These are phyloP conservation scores for Spergularia bocconei DNA, from an alignment of 148 eudicot genomes.

Conservation along the genomic window DNA sequence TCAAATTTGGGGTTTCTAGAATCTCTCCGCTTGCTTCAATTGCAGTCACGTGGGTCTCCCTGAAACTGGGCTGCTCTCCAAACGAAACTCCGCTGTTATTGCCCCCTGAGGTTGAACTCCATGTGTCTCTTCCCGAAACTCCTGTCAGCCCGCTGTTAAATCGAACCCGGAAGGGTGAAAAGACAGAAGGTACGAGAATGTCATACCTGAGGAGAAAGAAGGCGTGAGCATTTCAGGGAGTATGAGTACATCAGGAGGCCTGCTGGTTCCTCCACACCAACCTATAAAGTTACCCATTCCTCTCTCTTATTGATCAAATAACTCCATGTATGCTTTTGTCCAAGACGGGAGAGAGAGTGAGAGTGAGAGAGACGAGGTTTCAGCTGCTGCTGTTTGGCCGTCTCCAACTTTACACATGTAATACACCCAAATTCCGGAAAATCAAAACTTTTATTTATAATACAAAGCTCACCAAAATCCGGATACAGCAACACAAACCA, in stretches of 20 bases:
- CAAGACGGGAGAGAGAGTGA: background rate
- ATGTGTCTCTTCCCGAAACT: conserved; percentile 32
- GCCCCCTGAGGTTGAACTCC: conserved; percentile 36
- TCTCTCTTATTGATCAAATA: background rate
- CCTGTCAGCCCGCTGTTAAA: conserved; percentile 33
- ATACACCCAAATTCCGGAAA: too few relatives aligned
- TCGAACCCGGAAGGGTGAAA: background rate
- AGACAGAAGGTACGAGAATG: too few relatives aligned
- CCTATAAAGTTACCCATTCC: conserved; percentile 22
- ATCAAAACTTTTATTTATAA: too few relatives aligned
- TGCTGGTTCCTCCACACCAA: conserved; percentile 15
- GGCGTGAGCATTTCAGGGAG: conserved; percentile 11
- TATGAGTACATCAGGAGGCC: background rate
- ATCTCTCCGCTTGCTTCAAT: conserved; percentile 27
- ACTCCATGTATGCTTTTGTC: background rate
- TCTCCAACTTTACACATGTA: too few relatives aligned
- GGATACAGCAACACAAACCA: too few relatives aligned
- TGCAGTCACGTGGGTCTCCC: conserved; percentile 1
- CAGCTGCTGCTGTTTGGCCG: too few relatives aligned
- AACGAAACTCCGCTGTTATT: conserved; percentile 34
- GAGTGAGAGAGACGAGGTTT: too few relatives aligned
- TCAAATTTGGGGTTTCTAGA: conserved; percentile 45
- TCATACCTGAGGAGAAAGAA: conserved; percentile 20
- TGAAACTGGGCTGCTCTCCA: conserved; percentile 39
- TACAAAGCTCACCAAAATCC: too few relatives aligned